Conservation (phyloP, 2,329 filamentous ascomycete genomes). For the Escovopsis sp. region DNA sequence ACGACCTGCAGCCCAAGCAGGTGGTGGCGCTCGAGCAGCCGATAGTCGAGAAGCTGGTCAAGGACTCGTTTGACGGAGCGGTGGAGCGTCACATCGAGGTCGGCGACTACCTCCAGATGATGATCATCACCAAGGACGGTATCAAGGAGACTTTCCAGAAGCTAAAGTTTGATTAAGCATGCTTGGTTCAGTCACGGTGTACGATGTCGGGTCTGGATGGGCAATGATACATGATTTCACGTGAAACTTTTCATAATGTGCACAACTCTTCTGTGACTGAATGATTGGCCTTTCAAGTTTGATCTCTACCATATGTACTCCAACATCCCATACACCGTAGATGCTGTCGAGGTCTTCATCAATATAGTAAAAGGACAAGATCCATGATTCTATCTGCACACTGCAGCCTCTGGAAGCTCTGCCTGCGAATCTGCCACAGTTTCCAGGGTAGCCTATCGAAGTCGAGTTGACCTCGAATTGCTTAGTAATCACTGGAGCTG, state of each 20-base stretch:
- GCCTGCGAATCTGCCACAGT: too few relatives aligned
- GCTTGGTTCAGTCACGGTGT: constrained; percentile 14
- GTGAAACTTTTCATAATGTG: neutral
- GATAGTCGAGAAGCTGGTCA: constrained; percentile 74
- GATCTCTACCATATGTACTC: too few relatives aligned
- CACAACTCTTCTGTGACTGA: too few relatives aligned
- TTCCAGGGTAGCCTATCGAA: too few relatives aligned
- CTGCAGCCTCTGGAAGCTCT: too few relatives aligned
- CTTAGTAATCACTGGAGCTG: too few relatives aligned
- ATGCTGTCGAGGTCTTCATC: neutral
- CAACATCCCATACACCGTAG: too few relatives aligned
- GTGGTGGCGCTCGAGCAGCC: constrained; percentile 54
- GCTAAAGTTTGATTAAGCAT: constrained; percentile 72
- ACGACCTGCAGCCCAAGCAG: constrained; percentile 60
- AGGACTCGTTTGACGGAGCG: constrained; percentile 95
- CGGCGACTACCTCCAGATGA: constrained; percentile 87
- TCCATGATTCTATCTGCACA: too few relatives aligned
- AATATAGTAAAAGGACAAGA: too few relatives aligned
- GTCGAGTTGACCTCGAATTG: too few relatives aligned
- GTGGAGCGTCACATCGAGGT: constrained; percentile 99
- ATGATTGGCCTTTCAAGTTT: too few relatives aligned
- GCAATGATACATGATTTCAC: neutral
- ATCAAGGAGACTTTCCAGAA: constrained; percentile 74
- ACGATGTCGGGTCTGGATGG: constrained; percentile 12
- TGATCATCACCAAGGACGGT: constrained; percentile 78